Evolutionary conservation across 345 rosid species (phyloP).

Genomic region (Aquilaria yunnanensis): DNA sequence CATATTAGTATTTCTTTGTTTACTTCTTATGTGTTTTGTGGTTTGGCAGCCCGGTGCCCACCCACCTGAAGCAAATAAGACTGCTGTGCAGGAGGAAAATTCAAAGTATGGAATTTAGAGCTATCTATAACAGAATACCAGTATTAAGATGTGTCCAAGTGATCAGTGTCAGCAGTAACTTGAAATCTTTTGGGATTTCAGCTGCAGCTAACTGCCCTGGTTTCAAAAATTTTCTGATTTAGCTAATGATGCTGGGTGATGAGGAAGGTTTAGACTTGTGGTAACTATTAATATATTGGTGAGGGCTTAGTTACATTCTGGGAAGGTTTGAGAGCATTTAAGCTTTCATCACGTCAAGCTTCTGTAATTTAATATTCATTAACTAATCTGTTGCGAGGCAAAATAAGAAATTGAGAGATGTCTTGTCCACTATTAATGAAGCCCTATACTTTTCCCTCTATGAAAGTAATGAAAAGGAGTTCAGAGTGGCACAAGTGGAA

Average conservation of each 20-base stretch:
- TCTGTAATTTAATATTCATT: no score
- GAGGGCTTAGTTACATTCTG: no score
- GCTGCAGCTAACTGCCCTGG: background rate
- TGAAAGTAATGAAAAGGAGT: background rate
- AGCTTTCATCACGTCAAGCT: no score
- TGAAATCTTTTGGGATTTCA: constrained; percentile 1
- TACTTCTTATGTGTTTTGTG: background rate
- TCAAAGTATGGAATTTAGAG: constrained; percentile 53
- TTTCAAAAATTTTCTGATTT: constrained; percentile 3
- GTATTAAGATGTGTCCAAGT: constrained; percentile 1
- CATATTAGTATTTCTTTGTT: background rate
- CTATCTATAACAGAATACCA: background rate
- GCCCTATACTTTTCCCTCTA: background rate
- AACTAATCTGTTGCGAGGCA: no score
- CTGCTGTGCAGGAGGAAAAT: constrained; percentile 42
- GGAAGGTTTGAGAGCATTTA: no score
- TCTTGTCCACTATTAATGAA: background rate
- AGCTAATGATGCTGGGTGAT: constrained; percentile 1
- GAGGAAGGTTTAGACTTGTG: background rate
- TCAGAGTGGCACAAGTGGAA: background rate
- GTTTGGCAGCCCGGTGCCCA: constrained; percentile 61
- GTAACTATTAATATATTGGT: no score
- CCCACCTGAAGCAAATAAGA: constrained; percentile 48
- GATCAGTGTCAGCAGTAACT: constrained; percentile 3
- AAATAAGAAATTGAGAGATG: no score